phyloP scores from a whole-genome alignment of 441 rosid genomes.

The Gossypium lobatum region DNA sequence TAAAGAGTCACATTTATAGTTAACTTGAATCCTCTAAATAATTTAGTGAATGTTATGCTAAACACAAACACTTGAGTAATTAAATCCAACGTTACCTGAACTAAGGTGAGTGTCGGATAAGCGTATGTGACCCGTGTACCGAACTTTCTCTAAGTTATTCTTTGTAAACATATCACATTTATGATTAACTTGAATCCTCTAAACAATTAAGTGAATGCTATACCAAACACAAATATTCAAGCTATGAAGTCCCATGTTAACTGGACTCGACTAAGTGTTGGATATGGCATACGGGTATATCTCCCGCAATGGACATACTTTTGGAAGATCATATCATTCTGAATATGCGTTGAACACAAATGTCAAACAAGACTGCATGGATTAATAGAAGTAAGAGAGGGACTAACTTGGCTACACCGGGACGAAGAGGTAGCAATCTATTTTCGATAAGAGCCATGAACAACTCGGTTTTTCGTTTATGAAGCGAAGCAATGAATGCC shows the following conservation, averaged over 20 bases:
- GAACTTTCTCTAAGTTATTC: not conserved
- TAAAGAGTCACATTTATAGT: too few species aligned
- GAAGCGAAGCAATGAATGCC: conserved; percentile 80
- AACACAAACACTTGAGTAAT: not conserved
- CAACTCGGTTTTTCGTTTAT: conserved; percentile 76
- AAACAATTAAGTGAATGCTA: not conserved
- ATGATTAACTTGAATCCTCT: not conserved
- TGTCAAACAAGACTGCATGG: not conserved
- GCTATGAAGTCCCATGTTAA: not conserved
- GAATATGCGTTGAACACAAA: not conserved
- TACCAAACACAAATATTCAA: not conserved
- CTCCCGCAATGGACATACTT: not conserved
- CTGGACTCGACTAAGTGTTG: not conserved
- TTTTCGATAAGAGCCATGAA: conserved; percentile 92
- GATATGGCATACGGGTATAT: not conserved
- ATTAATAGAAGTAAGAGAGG: conserved; percentile 14
- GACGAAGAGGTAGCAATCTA: conserved; percentile 85
- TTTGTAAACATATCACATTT: not conserved
- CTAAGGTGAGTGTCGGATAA: not conserved
- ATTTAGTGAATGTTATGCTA: not conserved
- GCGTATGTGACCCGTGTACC: not conserved
- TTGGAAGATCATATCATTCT: not conserved
- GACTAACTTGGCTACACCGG: conserved; percentile 82
- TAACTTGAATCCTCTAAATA: too few species aligned
- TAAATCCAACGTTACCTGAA: not conserved